Conservation (phyloP, 2,329 filamentous ascomycete genomes). For the Phialophora chinensis region DNA sequence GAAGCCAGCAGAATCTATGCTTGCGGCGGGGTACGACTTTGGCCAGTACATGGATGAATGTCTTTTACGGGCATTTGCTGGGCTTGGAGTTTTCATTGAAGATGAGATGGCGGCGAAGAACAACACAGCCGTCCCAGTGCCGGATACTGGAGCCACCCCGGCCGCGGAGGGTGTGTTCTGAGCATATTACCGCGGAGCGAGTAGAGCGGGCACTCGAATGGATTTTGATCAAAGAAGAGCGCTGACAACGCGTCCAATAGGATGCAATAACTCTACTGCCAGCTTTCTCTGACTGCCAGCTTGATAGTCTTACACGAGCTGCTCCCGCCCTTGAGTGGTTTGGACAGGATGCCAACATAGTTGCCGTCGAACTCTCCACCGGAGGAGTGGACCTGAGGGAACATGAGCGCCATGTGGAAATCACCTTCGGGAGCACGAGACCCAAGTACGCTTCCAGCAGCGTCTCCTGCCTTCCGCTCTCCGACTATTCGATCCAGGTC, state of each 20-base stretch:
- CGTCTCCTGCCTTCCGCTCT: not conserved
- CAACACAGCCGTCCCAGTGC: constrained; percentile 26
- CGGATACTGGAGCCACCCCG: constrained; percentile 10
- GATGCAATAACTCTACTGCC: not conserved
- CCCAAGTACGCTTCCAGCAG: not conserved
- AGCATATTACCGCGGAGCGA: not conserved
- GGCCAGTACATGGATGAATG: constrained; percentile 81
- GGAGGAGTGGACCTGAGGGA: not conserved
- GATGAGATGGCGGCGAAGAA: constrained; percentile 63
- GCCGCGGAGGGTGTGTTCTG: constrained; percentile 25
- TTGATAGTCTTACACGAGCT: too few relatives aligned
- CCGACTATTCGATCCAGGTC: constrained; percentile 3
- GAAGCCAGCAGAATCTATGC: constrained; percentile 66
- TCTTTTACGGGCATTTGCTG: constrained; percentile 87
- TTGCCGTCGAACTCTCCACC: not conserved
- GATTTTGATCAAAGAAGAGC: not conserved
- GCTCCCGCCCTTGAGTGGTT: too few relatives aligned
- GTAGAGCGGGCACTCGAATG: not conserved
- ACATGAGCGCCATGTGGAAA: not conserved
- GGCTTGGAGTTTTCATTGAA: constrained; percentile 82
- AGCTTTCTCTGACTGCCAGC: not conserved
- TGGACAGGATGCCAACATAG: not conserved
- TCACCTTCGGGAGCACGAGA: not conserved
- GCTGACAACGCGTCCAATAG: not conserved
- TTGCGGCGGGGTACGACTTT: constrained; percentile 82